Base-by-base conservation (phyloP, 2,329 filamentous ascomycete genomes). In the Fusarium sp. region DNA sequence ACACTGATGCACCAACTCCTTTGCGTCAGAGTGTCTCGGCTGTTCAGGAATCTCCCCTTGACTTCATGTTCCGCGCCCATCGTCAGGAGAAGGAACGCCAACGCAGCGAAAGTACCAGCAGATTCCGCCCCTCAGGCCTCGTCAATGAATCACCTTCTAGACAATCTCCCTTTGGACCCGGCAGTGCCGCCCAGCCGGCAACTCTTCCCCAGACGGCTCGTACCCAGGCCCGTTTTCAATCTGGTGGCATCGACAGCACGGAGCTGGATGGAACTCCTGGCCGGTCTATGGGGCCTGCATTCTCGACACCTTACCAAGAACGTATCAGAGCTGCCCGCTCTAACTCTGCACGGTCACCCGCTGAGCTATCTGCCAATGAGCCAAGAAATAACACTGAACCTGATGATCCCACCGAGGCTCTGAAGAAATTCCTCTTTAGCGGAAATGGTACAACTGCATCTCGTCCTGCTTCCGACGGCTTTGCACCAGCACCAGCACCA, bases 61-160 rank as follows among this genome's bases (percentile, higher is more conserved):
- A 98, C 73, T 86, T 97, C 65, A 90, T 98, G 75, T 98, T 98
- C 82, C 90, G 91, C 63, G 94, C 93, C 32, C 92, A 97, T 71
- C 88, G 91, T 48, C 90, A 92, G 62, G 92, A 96, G 77, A 91
- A 89, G 74, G 89, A 89, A 52, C 83, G 85, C 61, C 85, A 84
- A 44, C 83, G 83, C 24, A 83, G 85, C 59, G 83, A 83, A 20
- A 88, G 85, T 68, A 82, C 83, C 17, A 77, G 81, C 50, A 82
- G 83, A 52, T 65, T 83, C 71, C 69, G 79, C 72, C 58, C 80
- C 69, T 68, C 69, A 20, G 73, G 77, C 30, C 73, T 78, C 9
- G 77, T 79, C 11, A 81, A 84, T 6, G 83, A 85, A 59, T 88
- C 85, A n/a, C 86, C 87, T n/a, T 81, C 83, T 20, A 76, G 75